Base-by-base conservation (phyloP, 2,329 filamentous ascomycete genomes). In the Periconia macrospinosa region DNA sequence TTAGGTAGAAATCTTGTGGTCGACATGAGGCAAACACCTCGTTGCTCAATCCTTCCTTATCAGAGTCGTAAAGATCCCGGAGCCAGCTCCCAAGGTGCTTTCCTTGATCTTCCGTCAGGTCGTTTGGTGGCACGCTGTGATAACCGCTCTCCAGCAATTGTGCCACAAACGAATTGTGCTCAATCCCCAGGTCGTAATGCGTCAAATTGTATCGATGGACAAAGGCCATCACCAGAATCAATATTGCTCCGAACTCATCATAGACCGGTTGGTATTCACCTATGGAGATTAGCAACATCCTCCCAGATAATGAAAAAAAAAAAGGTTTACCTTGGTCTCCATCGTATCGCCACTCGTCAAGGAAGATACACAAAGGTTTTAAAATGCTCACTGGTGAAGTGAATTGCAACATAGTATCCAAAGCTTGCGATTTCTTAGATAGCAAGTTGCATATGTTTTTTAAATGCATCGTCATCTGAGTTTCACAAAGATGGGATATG, bases 211-310 rank as follows among this genome's bases (percentile, higher is more conserved):
- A 93, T 14, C 91, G 86, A 67, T 91, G 84, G n/a, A 88, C 82
- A 58, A 92, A 87, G 0, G 88, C 88, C 48, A 92, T 74, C 0
- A 92, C 81, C 2, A 94, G 78, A 1, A 94, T 80, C 8, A 94
- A 75, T 15, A 92, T 86, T 0, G 88, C 86, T 0, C 90, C 89
- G 60, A 93, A 94, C 62, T 95, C 91, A 65, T 94, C 91, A 62
- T 94, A 94, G 0, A 92, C 86, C 0, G 90, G 90, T 68, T 93
- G 90, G 62, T 91, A 91, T 67, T 94, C 91, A 49, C 85, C 86
- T 79, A 33, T 1, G 14, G 40, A 14, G 9, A 56, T 69, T 46
- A 72, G 62, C 53, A 44, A 51, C 27, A 17, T 27, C 14, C 17
- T 19, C 20, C 27, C 2, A 41, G 23, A 33, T 35, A 13, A n/a